These are phyloP conservation scores for Plantago lanceolata DNA, from an alignment of 305 asterid genomes.

Conservation along the genomic window DNA sequence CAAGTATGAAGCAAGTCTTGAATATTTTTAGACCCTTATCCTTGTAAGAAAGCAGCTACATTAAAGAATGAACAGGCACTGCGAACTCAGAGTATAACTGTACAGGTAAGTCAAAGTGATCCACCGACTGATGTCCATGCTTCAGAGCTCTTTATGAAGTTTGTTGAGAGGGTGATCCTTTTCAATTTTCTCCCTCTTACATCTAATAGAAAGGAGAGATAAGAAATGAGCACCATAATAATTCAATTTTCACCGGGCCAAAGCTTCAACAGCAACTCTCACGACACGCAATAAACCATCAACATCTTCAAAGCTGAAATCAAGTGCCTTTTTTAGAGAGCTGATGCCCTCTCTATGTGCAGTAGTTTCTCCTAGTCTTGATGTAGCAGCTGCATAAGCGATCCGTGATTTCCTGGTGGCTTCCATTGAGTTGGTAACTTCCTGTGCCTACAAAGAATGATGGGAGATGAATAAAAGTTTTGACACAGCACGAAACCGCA, in stretches of 20 bases:
- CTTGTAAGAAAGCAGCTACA: constrained; percentile 29
- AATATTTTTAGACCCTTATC: constrained; percentile 27
- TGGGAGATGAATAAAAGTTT: constrained; percentile 2
- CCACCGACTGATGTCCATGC: constrained; percentile 25
- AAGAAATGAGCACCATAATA: constrained; percentile 22
- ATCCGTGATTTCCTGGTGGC: constrained; percentile 79
- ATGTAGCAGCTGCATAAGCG: constrained; percentile 59
- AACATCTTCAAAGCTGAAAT: constrained; percentile 85
- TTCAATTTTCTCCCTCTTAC: constrained; percentile 10
- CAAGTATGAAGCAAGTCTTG: constrained; percentile 4
- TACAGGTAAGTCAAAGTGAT: constrained; percentile 39
- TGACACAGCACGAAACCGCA: too few relatives aligned
- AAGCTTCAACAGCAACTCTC: constrained; percentile 74
- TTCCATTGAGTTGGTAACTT: constrained; percentile 82
- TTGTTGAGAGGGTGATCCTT: constrained; percentile 19
- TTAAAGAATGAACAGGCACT: constrained; percentile 31
- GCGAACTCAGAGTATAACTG: constrained; percentile 32
- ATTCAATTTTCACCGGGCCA: constrained; percentile 40
- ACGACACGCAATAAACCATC: constrained; percentile 76
- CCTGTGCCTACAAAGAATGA: constrained; percentile 60
- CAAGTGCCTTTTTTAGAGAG: constrained; percentile 71
- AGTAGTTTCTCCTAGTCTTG: constrained; percentile 49
- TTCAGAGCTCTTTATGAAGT: constrained; percentile 10
- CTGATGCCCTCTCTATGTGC: constrained; percentile 48
- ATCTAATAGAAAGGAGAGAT: constrained; percentile 19